Percentiles rank a stretch among this genome's conserved stretches.
Conservation (phyloP, 148 eudicot genomes). For the Amaranthus hypochondriacus region DNA sequence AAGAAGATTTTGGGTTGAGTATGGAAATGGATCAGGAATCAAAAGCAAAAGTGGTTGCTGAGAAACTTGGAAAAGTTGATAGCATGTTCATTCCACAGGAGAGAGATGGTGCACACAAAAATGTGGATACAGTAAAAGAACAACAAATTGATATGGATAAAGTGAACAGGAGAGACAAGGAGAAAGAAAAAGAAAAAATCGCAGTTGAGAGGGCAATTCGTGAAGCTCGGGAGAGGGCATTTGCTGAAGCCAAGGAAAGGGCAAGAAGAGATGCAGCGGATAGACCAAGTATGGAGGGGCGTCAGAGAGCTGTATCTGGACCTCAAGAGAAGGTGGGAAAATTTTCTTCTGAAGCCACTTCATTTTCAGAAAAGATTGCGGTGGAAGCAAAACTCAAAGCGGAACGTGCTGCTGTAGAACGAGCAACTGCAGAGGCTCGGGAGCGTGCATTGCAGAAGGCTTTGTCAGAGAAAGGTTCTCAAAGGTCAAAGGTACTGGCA, state of each 20-base stretch:
- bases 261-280: slow-evolving; percentile 87
- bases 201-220: slow-evolving; percentile 88
- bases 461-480: slow-evolving; percentile 55
- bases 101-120: slow-evolving; percentile 23
- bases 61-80: slow-evolving; percentile 20
- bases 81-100: slow-evolving; percentile 27
- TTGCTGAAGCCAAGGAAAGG: slow-evolving; percentile 76
- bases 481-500: slow-evolving; percentile 36
- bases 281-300: slow-evolving; percentile 63
- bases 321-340: slow-evolving; percentile 58
- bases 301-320: slow-evolving; percentile 52
- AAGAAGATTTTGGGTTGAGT: slow-evolving; percentile 31
- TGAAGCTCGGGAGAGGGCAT: slow-evolving; percentile 96
- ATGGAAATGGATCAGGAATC: slow-evolving; percentile 30
- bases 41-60: slow-evolving; percentile 16
- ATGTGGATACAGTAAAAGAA: slow-evolving; percentile 32
- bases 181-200: slow-evolving; percentile 60
- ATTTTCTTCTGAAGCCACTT: slow-evolving; percentile 37
- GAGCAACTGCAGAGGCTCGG: slow-evolving; percentile 94
- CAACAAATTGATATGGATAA: slow-evolving; percentile 34
- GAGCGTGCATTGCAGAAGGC: slow-evolving; percentile 91
- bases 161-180: slow-evolving; percentile 50
- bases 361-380: slow-evolving; percentile 57
- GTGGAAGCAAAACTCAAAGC: slow-evolving; percentile 68
- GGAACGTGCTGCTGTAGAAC: slow-evolving; percentile 96